Percentiles rank a stretch among this genome's conserved stretches.
Evolutionary conservation across 2,329 filamentous ascomycete species (phyloP).

Genomic region (Colletotrichum noveboracense): DNA sequence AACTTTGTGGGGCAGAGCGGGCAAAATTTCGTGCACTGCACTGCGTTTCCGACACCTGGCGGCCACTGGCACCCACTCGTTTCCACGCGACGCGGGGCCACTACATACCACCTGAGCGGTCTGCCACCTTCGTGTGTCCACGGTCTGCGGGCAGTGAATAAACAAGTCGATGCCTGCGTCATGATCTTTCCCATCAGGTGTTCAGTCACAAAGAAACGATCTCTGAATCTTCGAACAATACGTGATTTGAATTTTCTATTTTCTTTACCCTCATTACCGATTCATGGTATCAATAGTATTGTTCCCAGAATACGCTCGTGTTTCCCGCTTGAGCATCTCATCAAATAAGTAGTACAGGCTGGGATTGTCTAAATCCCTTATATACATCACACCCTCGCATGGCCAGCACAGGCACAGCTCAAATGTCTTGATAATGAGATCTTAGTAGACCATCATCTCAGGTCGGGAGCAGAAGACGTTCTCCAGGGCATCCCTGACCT

Average conservation of each 20-base stretch:
- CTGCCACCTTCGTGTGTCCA: background rate
- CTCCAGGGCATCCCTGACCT: constrained; percentile 79
- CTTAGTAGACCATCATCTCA: constrained; percentile 16
- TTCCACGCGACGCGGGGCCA: constrained; percentile 11
- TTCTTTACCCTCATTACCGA: background rate
- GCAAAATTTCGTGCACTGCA: constrained; percentile 19
- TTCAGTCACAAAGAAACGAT: background rate
- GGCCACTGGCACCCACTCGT: background rate
- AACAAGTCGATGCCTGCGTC: too few relatives aligned
- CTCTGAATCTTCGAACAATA: background rate
- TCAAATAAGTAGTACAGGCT: background rate
- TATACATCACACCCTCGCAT: background rate
- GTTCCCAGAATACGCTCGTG: background rate
- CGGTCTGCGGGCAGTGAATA: background rate
- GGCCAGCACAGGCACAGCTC: background rate
- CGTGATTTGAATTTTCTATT: background rate
- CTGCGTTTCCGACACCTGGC: constrained; percentile 3
- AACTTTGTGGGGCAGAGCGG: constrained; percentile 25
- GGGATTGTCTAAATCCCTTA: background rate
- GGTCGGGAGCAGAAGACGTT: constrained; percentile 60
- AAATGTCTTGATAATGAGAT: background rate
- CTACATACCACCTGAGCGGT: background rate
- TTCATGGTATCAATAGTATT: constrained; percentile 9
- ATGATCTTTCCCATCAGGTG: background rate
- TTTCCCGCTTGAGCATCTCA: background rate